Percentiles rank a stretch among this genome's conserved stretches.
These are phyloP conservation scores for Nelumbo lutea DNA, from an alignment of 164 flowering plant species.

Conservation along the genomic window DNA sequence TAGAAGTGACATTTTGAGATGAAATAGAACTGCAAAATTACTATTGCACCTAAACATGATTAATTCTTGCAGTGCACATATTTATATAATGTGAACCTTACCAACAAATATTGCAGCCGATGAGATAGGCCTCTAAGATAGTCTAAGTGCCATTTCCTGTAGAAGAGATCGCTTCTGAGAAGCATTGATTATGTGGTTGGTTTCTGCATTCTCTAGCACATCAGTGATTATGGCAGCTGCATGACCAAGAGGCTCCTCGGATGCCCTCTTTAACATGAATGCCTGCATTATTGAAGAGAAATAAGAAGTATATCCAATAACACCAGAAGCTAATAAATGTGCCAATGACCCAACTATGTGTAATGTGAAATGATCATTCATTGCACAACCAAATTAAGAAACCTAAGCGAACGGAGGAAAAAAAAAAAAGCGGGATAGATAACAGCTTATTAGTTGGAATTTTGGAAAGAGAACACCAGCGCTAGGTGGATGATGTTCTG, in stretches of 20 bases:
- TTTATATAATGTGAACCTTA: too few relatives aligned
- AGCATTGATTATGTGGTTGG: conserved; percentile 67
- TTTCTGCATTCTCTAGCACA: conserved; percentile 89
- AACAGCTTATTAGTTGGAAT: too few relatives aligned
- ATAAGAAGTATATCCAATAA: neutral
- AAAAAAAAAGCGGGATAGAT: too few relatives aligned
- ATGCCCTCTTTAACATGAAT: conserved; percentile 88
- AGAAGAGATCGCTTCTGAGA: conserved; percentile 82
- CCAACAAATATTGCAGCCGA: neutral
- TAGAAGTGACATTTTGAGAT: neutral
- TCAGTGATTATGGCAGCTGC: conserved; percentile 94
- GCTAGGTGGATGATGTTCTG: too few relatives aligned
- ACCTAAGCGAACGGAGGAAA: too few relatives aligned
- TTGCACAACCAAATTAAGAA: too few relatives aligned
- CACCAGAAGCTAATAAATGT: too few relatives aligned
- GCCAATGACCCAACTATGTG: too few relatives aligned
- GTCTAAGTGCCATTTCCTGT: conserved; percentile 93
- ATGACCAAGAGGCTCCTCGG: conserved; percentile 97
- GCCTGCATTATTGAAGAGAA: conserved; percentile 47
- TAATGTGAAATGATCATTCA: too few relatives aligned
- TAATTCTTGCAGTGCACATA: neutral
- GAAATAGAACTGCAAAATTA: neutral
- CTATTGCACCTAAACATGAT: neutral
- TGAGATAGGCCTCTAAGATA: conserved; percentile 32
- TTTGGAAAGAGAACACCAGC: too few relatives aligned